phyloP scores from a whole-genome alignment of 345 rosid genomes.

The Hypericum androsaemum region DNA sequence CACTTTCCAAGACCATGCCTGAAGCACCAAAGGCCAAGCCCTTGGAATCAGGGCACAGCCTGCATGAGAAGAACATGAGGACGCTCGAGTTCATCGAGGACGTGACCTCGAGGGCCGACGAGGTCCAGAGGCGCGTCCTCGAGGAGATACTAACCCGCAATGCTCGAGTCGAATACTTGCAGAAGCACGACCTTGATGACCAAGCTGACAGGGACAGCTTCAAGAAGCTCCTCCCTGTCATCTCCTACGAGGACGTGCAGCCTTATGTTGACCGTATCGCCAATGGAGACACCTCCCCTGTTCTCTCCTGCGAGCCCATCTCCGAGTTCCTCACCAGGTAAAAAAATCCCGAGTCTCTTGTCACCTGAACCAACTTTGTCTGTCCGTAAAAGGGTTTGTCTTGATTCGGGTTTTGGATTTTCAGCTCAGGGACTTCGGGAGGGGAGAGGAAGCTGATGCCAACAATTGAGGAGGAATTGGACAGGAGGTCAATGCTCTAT shows the following conservation, averaged over 20 bases:
- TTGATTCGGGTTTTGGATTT: background rate
- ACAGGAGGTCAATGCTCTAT: constrained; percentile 8
- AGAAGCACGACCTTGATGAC: constrained; percentile 9
- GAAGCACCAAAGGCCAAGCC: constrained; percentile 7
- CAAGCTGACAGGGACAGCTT: constrained; percentile 5
- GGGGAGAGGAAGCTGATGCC: constrained; percentile 21
- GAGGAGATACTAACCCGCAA: constrained; percentile 14
- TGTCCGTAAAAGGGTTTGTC: background rate
- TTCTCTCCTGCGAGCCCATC: constrained; percentile 15
- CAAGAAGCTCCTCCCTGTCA: constrained; percentile 15
- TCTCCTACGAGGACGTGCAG: constrained; percentile 12
- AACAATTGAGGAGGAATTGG: constrained; percentile 11
- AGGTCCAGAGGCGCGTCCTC: constrained; percentile 9
- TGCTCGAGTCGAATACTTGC: constrained; percentile 16
- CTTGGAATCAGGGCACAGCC: background rate
- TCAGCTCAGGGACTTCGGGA: constrained; percentile 15
- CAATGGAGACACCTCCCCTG: constrained; percentile 15
- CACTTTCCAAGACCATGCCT: constrained; percentile 5
- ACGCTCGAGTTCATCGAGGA: constrained; percentile 11
- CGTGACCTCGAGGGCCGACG: constrained; percentile 11
- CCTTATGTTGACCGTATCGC: constrained; percentile 14
- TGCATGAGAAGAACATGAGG: background rate
- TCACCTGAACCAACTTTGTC: background rate
- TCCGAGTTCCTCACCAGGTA: constrained; percentile 20
- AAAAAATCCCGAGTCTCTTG: background rate